Evolutionary conservation across 768 basidiomycete species (phyloP).

Genomic region (Kondoa subrosea): DNA sequence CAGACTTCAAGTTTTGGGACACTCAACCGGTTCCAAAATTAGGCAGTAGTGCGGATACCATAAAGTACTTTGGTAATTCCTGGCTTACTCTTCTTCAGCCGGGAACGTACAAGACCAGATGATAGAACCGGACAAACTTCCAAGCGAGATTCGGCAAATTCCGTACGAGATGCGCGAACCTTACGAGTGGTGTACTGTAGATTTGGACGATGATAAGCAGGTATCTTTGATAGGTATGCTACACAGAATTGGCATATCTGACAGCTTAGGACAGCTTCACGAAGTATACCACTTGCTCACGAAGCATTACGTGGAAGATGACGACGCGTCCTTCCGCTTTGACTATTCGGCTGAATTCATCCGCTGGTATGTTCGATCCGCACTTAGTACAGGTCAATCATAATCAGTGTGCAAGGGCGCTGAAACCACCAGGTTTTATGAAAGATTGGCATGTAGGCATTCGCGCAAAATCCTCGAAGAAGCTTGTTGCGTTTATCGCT

Average conservation of each 20-base stretch:
- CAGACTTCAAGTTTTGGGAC: slow-evolving; percentile 51
- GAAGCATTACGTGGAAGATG: slow-evolving; percentile 89
- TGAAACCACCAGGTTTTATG: slow-evolving; percentile 80
- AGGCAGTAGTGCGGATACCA: slow-evolving; percentile 36
- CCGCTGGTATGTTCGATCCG: slow-evolving; percentile 47
- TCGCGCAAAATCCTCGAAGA: slow-evolving; percentile 60
- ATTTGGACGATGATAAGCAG: slow-evolving; percentile 59
- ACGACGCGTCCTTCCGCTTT: slow-evolving; percentile 89
- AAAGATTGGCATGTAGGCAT: slow-evolving; percentile 95
- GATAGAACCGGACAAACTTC: slow-evolving; percentile 64
- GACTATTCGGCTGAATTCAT: slow-evolving; percentile 89
- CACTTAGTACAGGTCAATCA: background rate
- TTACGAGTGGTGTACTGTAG: slow-evolving; percentile 74
- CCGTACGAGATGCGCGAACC: slow-evolving; percentile 76
- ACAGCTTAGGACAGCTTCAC: slow-evolving; percentile 43
- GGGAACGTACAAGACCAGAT: slow-evolving; percentile 46
- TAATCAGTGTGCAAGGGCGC: slow-evolving; percentile 47
- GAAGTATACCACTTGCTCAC: slow-evolving; percentile 86
- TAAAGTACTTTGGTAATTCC: background rate
- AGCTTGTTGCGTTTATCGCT: slow-evolving; percentile 89
- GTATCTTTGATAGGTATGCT: slow-evolving; percentile 33
- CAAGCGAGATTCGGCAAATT: slow-evolving; percentile 67
- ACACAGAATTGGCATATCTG: background rate
- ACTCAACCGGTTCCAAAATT: slow-evolving; percentile 93
- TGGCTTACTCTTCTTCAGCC: background rate